Evolutionary conservation across 495 filamentous ascomycete genomes (phyloP), one percentile per base, ranked within the genome.

Genomic region (Aspergillus bridgeri): DNA sequence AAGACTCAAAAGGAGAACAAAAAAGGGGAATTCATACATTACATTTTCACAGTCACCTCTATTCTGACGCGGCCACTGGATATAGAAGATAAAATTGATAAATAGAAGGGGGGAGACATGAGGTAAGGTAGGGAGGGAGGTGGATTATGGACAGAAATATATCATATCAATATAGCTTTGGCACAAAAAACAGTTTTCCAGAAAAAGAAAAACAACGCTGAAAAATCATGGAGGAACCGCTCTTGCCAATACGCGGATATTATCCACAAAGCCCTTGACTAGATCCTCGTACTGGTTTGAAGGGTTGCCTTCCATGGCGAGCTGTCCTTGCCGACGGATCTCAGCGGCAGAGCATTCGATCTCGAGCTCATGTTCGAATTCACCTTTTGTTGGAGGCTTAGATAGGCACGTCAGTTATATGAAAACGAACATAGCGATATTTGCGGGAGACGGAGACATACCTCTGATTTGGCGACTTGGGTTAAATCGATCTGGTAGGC

Each of bases 401-500:
- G 68, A 48, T 6, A 68, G 61, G 42, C 25, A 13, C 4, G 24
- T 27, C 44, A 42, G 24, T 56, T 50, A 65, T 48, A 42, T 13
- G n/a, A 23, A 7, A 18, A 22, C 18, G 6, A n/a, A 25, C n/a
- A 55, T 13, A 5, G 20, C 17, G 18, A n/a, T n/a, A n/a, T n/a
- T n/a, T n/a, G 7, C 19, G 24, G 51, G 38, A 54, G 23, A 17
- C 42, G 19, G 53, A 51, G 53, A 80, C 81, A 74, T 75, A 90
- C 86, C 55, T 83, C 81, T 48, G 69, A 73, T 62, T 71, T 78
- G 9, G 84, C 88, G 13, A 97, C 92, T 67, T 96, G 91, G 0
- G 92, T 97, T 42, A 97, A 70, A 75, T 97, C 92, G 62, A 97
- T 79, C 63, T 92, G 90, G 68, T 94, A 96, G 20, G 79, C 83